These are phyloP conservation scores for Kodamaea hsintzibuensis DNA, from an alignment of 805 yeast genomes.

Conservation along the genomic window DNA sequence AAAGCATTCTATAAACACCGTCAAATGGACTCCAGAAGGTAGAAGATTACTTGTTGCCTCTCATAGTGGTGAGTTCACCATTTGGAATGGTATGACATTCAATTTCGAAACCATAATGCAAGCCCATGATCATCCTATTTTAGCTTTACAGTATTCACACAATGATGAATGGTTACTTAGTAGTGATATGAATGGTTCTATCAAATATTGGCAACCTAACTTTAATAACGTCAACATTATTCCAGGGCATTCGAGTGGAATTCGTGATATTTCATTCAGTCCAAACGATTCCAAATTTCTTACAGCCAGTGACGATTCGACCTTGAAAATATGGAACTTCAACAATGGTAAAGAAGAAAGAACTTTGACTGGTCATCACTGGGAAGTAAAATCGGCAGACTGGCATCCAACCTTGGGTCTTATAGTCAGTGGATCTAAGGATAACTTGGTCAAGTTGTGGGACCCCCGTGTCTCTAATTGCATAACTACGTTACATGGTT, in stretches of 20 bases:
- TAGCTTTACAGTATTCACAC: constrained; percentile 78
- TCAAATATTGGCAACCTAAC: constrained; percentile 98
- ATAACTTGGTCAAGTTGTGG: constrained; percentile 91
- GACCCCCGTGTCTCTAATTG: constrained; percentile 84
- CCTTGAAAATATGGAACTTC: constrained; percentile 92
- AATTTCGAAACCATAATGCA: constrained; percentile 97
- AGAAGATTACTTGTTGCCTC: constrained; percentile 86
- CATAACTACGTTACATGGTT: constrained; percentile 81
- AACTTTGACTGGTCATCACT: constrained; percentile 85
- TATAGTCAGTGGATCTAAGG: constrained; percentile 92
- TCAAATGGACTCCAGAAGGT: constrained; percentile 98
- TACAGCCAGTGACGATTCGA: constrained; percentile 92
- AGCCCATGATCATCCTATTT: constrained; percentile 91
- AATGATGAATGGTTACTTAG: constrained; percentile 92
- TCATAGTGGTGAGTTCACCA: constrained; percentile 91
- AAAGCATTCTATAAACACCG: constrained; percentile 83
- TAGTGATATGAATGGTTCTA: constrained; percentile 88
- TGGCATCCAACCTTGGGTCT: constrained; percentile 94
- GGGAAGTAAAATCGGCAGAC: constrained; percentile 97
- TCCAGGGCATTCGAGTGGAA: constrained; percentile 72
- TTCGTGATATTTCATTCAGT: constrained; percentile 84
- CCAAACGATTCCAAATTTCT: constrained; percentile 90
- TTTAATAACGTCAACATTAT: constrained; percentile 90
- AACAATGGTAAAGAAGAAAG: constrained; percentile 83
- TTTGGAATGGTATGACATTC: constrained; percentile 95